Percentiles rank a stretch among this genome's conserved stretches.
These are phyloP conservation scores for Pestalotiopsis sp. DNA, from an alignment of 2,329 filamentous ascomycete species.

Conservation along the genomic window DNA sequence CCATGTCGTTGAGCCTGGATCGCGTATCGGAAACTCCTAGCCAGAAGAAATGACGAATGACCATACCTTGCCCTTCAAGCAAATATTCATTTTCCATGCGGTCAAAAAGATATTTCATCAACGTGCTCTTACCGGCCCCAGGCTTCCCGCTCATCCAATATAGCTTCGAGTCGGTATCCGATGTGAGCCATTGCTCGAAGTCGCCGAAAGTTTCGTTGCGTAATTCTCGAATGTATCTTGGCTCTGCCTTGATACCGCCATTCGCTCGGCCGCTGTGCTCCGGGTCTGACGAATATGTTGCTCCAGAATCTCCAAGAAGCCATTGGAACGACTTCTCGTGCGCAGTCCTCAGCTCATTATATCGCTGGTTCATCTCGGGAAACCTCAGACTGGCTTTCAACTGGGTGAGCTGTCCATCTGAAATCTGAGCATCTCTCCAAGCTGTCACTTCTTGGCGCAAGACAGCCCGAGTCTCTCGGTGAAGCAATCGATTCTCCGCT, in stretches of 20 bases:
- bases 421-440: background rate
- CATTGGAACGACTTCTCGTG: background rate
- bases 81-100: background rate
- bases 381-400: background rate
- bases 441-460: background rate
- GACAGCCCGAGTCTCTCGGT: background rate
- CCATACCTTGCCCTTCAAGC: fast-evolving
- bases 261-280: background rate
- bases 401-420: background rate
- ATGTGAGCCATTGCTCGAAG: background rate
- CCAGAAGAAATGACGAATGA: background rate
- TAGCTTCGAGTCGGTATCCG: background rate
- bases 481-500: background rate
- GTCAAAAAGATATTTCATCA: background rate
- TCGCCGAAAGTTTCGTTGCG: background rate
- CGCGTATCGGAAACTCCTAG: background rate
- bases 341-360: background rate
- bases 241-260: background rate
- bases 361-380: background rate
- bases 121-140: background rate
- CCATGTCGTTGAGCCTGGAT: background rate
- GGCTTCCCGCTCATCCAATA: background rate
- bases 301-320: background rate
- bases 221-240: background rate
- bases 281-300: fast-evolving